Evolutionary conservation across 345 rosid species (phyloP), one percentile per base, ranked within the genome.

Genomic region (Pistacia vera): DNA sequence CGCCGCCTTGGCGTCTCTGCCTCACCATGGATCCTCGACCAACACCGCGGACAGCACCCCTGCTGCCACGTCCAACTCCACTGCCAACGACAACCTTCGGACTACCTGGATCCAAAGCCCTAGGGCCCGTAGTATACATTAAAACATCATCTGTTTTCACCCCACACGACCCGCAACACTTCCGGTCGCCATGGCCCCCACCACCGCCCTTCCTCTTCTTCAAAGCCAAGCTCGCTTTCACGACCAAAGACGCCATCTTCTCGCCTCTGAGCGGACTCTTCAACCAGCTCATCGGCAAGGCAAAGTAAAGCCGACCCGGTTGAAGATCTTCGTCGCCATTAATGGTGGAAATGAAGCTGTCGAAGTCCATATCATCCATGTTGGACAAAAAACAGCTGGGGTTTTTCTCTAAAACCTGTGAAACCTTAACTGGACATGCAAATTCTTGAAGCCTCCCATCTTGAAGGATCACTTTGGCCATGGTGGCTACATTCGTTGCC

Each of bases 401-500:
- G 60, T 80, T 79, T 71, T 74, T 71, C 54, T 73, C 74, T 10
- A 91, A 79, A 10, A 88, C 82, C 18, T 74, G 46, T 20, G 93
- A 85, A 57, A 78, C 95, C 82, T 75, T 85, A 25, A 88, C 82
- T 0, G 93, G 89, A 81, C 71, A 68, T 2, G 92, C 38, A 77
- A 82, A 91, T 78, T 91, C 95, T 64, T 84, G 83, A 17, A 91
- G 81, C 73, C 82, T 75, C 6, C 92, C 93, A 66, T 91, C 93
- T 51, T 79, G 90, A 35, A 85, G 82, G 51, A 89, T 85, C 60
- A 91, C 74, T 78, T 91, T 91, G 2, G 89, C 93, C 0, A 25
- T 25, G 25, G 89, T 88, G 7, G 81, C 81, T 0, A 68, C 79
- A 4, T 73, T 78, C 4, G 85, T 76, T 4, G 88, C 75, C 41